phyloP scores from a whole-genome alignment of 164 flowering plant genomes.

The Malania oleifera region DNA sequence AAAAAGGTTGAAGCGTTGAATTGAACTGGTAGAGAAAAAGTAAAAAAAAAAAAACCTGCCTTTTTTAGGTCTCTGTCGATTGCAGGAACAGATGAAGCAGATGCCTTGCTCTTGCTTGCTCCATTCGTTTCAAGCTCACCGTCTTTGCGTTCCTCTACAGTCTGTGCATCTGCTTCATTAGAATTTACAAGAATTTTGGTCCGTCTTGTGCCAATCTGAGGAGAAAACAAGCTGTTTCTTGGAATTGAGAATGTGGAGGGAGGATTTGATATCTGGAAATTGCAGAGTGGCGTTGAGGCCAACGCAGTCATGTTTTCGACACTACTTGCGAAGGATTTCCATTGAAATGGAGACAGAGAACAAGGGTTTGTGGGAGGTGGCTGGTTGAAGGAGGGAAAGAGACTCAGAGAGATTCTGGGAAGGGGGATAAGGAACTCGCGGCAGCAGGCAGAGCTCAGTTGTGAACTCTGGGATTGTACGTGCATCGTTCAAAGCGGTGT shows the following conservation, averaged over 20 bases:
- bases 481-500: neutral
- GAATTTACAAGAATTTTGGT: slow-evolving; percentile 28
- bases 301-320: slow-evolving; percentile 16
- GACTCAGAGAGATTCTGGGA: neutral
- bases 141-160: slow-evolving; percentile 21
- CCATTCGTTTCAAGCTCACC: slow-evolving; percentile 15
- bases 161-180: slow-evolving; percentile 30
- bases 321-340: neutral
- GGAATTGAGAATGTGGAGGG: slow-evolving; percentile 2
- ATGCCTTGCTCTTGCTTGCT: slow-evolving; percentile 13
- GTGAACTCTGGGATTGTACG: too few species aligned
- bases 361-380: too few species aligned
- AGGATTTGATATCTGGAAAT: slow-evolving; percentile 10
- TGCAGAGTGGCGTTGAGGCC: slow-evolving; percentile 21
- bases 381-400: too few species aligned
- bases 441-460: neutral
- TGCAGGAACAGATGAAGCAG: slow-evolving; percentile 22
- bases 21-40: neutral
- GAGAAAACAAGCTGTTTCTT: slow-evolving; percentile 1
- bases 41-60: slow-evolving; percentile 21
- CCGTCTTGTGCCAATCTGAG: slow-evolving; percentile 3
- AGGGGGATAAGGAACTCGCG: slow-evolving; percentile 12
- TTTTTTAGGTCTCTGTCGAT: slow-evolving; percentile 58
- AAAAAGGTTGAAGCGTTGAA: neutral
- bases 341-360: neutral